Conservation (phyloP, 805 yeast genomes). For the Starmera quercuum region DNA sequence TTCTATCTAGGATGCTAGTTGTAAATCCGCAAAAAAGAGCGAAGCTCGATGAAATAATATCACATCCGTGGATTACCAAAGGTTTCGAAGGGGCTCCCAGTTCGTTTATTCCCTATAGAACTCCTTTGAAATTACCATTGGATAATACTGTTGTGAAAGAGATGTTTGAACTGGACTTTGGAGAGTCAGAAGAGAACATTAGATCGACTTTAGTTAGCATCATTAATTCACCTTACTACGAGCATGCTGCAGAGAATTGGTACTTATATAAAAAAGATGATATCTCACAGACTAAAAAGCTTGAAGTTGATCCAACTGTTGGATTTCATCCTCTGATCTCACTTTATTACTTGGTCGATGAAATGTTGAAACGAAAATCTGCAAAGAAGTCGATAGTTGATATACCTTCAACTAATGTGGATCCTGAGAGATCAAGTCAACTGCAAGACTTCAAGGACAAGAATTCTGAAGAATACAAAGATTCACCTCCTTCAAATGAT, state of each 20-base stretch:
- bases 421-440: slow-evolving; percentile 7
- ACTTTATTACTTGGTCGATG: slow-evolving; percentile 79
- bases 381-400: slow-evolving; percentile 37
- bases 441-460: slow-evolving; percentile 6
- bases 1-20: slow-evolving; percentile 82
- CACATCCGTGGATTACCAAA: slow-evolving; percentile 92
- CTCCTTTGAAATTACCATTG: slow-evolving; percentile 66
- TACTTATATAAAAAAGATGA: slow-evolving; percentile 45
- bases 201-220: slow-evolving; percentile 47
- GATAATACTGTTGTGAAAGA: slow-evolving; percentile 61
- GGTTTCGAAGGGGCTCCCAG: slow-evolving; percentile 74
- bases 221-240: slow-evolving; percentile 60
- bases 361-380: slow-evolving; percentile 65
- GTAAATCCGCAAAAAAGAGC: slow-evolving; percentile 85
- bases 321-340: slow-evolving; percentile 87
- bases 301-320: slow-evolving; percentile 52
- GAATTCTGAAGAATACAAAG: slow-evolving; percentile 3
- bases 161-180: slow-evolving; percentile 75
- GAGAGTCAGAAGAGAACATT: slow-evolving; percentile 50
- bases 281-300: slow-evolving; percentile 2
- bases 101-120: slow-evolving; percentile 67
- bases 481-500: slow-evolving; percentile 1
- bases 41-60: slow-evolving; percentile 63
- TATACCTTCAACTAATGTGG: neutral
- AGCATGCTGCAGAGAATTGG: slow-evolving; percentile 57